Evolutionary conservation across 306 rosid species (phyloP).

Genomic region (Quercus variabilis): DNA sequence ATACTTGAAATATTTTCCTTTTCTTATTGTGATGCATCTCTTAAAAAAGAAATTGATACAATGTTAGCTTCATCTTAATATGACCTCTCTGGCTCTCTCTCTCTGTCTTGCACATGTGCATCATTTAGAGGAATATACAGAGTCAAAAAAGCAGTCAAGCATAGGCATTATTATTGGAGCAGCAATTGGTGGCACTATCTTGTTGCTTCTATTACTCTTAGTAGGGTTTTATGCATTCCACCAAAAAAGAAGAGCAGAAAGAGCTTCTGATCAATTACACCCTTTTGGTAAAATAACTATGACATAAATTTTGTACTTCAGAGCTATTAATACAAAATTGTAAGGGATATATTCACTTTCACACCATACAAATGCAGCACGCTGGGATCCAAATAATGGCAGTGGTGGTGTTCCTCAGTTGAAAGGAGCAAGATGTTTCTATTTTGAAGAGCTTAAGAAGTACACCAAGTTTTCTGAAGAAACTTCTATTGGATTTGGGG

Average conservation of each 20-base stretch:
- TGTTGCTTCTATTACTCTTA: constrained; percentile 20
- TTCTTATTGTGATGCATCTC: no score
- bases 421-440: constrained; percentile 49
- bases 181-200: constrained; percentile 28
- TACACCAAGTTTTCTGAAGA: constrained; percentile 44
- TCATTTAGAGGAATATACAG: background rate
- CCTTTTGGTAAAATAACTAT: constrained; percentile 29
- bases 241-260: constrained; percentile 22
- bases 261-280: constrained; percentile 16
- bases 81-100: background rate
- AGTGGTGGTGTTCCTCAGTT: constrained; percentile 42
- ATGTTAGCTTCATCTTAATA: no score
- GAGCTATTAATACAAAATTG: background rate
- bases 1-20: background rate
- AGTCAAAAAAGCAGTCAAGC: background rate
- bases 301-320: background rate
- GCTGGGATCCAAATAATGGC: constrained; percentile 30
- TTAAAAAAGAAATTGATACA: no score
- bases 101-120: no score
- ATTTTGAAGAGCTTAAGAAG: constrained; percentile 52
- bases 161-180: constrained; percentile 26
- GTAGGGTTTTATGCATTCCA: constrained; percentile 32
- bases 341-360: background rate
- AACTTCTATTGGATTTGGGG: constrained; percentile 58
- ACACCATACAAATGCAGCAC: constrained; percentile 3